Conservation (phyloP, 257 asterid species). For the Solanum rostratum region DNA sequence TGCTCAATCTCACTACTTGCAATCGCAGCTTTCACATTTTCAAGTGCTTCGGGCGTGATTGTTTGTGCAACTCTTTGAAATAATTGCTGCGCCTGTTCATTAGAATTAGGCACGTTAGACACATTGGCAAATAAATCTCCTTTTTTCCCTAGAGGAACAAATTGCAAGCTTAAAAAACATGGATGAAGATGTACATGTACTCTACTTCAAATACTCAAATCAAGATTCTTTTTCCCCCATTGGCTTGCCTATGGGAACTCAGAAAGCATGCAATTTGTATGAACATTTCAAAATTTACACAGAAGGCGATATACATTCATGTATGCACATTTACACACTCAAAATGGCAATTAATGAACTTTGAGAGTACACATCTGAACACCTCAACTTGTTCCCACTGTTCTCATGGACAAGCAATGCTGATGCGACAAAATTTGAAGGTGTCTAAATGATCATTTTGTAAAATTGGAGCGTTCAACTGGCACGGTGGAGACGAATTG, state of each 20-base stretch:
- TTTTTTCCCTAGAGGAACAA: not conserved
- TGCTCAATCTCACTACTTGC: slow-evolving; percentile 90
- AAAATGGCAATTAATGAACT: not conserved
- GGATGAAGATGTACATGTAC: not conserved
- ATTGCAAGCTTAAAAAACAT: not conserved
- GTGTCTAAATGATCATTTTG: not conserved
- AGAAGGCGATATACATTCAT: not conserved
- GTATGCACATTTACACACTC: not conserved
- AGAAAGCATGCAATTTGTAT: not conserved
- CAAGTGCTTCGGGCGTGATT: not conserved
- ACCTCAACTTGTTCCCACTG: not conserved
- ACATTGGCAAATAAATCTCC: not conserved
- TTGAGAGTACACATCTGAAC: not conserved
- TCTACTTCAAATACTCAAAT: not conserved
- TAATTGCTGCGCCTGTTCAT: not conserved
- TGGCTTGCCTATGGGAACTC: not conserved
- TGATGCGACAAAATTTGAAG: not conserved
- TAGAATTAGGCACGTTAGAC: not conserved
- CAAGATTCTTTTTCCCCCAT: not conserved
- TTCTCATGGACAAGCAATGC: not conserved
- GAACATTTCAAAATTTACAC: not conserved
- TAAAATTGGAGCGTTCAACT: not conserved
- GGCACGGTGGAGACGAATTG: too few relatives aligned
- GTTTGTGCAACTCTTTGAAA: not conserved
- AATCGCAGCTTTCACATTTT: slow-evolving; percentile 94